phyloP scores from a whole-genome alignment of 805 yeast genomes.

The Yarrowia sp. region DNA sequence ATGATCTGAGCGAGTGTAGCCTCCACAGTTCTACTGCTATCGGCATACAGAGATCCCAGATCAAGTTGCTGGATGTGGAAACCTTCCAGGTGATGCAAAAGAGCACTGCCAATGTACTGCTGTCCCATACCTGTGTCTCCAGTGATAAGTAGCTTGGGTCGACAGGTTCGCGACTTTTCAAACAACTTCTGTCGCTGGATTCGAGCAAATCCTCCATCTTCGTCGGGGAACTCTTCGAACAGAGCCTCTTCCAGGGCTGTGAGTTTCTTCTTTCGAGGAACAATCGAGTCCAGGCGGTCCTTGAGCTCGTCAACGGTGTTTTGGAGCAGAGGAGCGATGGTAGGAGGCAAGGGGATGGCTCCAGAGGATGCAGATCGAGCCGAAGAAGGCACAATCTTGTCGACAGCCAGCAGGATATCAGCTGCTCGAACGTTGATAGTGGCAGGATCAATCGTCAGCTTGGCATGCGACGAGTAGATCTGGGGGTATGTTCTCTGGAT shows the following conservation, averaged over 20 bases:
- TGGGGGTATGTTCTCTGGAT: slow-evolving; percentile 94
- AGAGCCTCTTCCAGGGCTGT: slow-evolving; percentile 73
- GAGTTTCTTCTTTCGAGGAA: slow-evolving; percentile 65
- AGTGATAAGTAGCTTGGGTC: slow-evolving; percentile 78
- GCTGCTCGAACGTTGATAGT: slow-evolving; percentile 74
- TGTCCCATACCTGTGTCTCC: slow-evolving; percentile 88
- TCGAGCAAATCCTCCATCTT: slow-evolving; percentile 70
- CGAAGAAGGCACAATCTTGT: slow-evolving; percentile 89
- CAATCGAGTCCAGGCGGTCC: slow-evolving; percentile 58
- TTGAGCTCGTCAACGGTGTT: slow-evolving; percentile 56
- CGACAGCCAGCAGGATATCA: slow-evolving; percentile 86
- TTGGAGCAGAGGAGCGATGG: slow-evolving; percentile 67
- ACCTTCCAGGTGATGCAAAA: slow-evolving; percentile 83
- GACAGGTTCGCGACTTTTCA: slow-evolving; percentile 69
- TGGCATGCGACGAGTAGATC: slow-evolving; percentile 77
- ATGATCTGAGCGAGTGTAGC: slow-evolving; percentile 82
- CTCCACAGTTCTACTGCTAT: slow-evolving; percentile 81
- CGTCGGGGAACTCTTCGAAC: slow-evolving; percentile 65
- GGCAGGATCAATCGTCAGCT: slow-evolving; percentile 73
- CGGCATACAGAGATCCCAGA: slow-evolving; percentile 75
- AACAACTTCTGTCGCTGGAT: slow-evolving; percentile 63
- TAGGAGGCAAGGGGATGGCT: slow-evolving; percentile 80
- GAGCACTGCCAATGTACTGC: slow-evolving; percentile 80
- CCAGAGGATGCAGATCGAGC: slow-evolving; percentile 79
- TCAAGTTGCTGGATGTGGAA: slow-evolving; percentile 88